These are phyloP conservation scores for Hysterium pulicare DNA, from an alignment of 2,329 filamentous ascomycete species.

Conservation along the genomic window DNA sequence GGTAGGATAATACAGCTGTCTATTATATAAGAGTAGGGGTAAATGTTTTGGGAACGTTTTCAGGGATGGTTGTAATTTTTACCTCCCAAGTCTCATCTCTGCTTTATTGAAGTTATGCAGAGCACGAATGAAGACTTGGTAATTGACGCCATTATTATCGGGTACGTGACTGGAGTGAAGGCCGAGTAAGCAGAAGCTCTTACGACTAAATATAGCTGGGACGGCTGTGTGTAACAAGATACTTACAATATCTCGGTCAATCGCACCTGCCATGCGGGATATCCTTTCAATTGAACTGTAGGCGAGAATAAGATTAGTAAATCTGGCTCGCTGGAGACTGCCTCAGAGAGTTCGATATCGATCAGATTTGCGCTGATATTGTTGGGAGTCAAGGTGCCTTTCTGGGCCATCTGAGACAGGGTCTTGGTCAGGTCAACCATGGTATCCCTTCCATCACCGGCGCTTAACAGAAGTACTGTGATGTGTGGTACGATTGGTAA, in stretches of 20 bases:
- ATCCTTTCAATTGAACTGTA: slow-evolving; percentile 78
- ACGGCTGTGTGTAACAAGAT: not conserved
- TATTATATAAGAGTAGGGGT: not conserved
- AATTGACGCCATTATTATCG: slow-evolving; percentile 81
- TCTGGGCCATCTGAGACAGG: slow-evolving; percentile 90
- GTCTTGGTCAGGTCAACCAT: slow-evolving; percentile 95
- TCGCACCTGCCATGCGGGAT: slow-evolving; percentile 94
- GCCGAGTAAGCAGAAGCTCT: too few relatives aligned
- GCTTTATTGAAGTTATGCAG: slow-evolving; percentile 81
- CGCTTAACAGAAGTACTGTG: slow-evolving; percentile 74
- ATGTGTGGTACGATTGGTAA: slow-evolving; percentile 41
- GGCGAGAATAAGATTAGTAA: slow-evolving; percentile 84
- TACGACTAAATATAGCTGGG: too few relatives aligned
- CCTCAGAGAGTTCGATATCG: slow-evolving; percentile 77
- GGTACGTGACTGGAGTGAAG: slow-evolving; percentile 45
- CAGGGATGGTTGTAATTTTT: slow-evolving; percentile 11
- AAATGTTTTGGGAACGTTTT: too few relatives aligned
- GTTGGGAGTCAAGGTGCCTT: slow-evolving; percentile 71
- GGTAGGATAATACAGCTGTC: too few relatives aligned
- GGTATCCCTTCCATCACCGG: slow-evolving; percentile 86
- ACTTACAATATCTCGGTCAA: slow-evolving; percentile 87
- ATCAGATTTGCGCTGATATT: slow-evolving; percentile 86
- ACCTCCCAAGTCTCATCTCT: slow-evolving; percentile 79
- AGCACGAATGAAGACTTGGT: slow-evolving; percentile 86
- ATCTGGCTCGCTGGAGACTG: slow-evolving; percentile 84